A percentile compares a stretch with the other conserved stretches of the same genome.
These are phyloP conservation scores for Cylindrotheca fusiformis DNA, from an alignment of 108 stramenopile species.

Conservation along the genomic window DNA sequence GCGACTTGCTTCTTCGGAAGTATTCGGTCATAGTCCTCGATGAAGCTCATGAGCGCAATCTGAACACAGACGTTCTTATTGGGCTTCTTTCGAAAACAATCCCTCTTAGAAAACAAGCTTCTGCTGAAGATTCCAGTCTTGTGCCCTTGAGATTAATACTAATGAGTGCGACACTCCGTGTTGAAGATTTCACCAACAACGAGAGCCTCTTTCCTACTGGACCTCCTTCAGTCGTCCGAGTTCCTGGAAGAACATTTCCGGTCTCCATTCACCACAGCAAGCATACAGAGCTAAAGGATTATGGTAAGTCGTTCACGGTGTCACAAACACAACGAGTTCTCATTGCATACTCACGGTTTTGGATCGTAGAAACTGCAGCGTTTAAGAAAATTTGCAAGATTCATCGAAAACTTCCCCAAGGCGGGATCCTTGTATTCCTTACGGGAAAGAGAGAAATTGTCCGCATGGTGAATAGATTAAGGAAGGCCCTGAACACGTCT, in stretches of 20 bases:
- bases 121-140: slow-evolving; percentile 53
- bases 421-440: slow-evolving; percentile 95
- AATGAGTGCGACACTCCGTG: slow-evolving; percentile 98
- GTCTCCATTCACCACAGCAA: slow-evolving; percentile 97
- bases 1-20: slow-evolving; percentile 89
- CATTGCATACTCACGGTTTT: background rate
- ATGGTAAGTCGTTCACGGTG: slow-evolving; percentile 47
- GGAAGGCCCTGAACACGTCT: slow-evolving; percentile 34
- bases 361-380: slow-evolving; percentile 54
- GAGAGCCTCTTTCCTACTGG: slow-evolving; percentile 69
- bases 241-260: slow-evolving; percentile 90
- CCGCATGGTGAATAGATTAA: slow-evolving; percentile 73
- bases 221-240: slow-evolving; percentile 75
- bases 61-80: slow-evolving; percentile 97
- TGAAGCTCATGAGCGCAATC: slow-evolving; percentile 87
- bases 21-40: slow-evolving; percentile 91
- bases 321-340: background rate
- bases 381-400: slow-evolving; percentile 86
- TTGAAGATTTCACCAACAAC: slow-evolving; percentile 92
- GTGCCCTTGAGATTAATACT: slow-evolving; percentile 93
- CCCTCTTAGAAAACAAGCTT: slow-evolving; percentile 76
- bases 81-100: slow-evolving; percentile 87
- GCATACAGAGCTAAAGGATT: slow-evolving; percentile 92
- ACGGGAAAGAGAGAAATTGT: slow-evolving; percentile 96
- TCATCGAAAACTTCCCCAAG: slow-evolving; percentile 86